Evolutionary conservation across 2,329 filamentous ascomycete genomes (phyloP).

Genomic region (Hypocrella siamensis): DNA sequence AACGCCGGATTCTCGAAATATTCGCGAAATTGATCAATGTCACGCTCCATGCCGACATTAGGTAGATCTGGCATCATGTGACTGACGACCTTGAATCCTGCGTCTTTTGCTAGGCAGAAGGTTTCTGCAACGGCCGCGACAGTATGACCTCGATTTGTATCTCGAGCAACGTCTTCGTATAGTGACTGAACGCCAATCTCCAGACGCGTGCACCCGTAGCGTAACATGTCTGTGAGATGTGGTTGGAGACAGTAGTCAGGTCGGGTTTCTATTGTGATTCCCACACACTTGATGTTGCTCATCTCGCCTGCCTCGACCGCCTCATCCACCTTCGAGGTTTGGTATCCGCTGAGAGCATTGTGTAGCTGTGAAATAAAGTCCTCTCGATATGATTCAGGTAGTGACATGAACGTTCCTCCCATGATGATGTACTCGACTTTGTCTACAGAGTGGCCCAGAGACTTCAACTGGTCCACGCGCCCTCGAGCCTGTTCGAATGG

Average conservation of each 20-base stretch:
- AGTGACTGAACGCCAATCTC: constrained; percentile 93
- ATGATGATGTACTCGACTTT: constrained; percentile 99
- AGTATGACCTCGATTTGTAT: constrained; percentile 93
- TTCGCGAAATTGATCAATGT: constrained; percentile 90
- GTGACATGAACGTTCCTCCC: constrained; percentile 98
- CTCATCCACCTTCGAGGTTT: constrained; percentile 87
- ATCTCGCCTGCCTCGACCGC: constrained; percentile 88
- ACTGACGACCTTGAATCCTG: constrained; percentile 95
- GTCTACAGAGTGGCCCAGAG: constrained; percentile 89
- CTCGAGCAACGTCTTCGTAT: constrained; percentile 95
- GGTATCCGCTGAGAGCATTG: constrained; percentile 92
- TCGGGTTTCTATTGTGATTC: constrained; percentile 94
- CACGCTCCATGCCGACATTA: constrained; percentile 96
- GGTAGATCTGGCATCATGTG: constrained; percentile 99
- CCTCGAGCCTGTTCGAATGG: constrained; percentile 95
- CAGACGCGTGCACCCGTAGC: constrained; percentile 91
- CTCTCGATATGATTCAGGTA: constrained; percentile 77
- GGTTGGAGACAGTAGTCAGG: constrained; percentile 94
- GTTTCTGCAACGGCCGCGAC: constrained; percentile 92
- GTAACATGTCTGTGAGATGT: constrained; percentile 89
- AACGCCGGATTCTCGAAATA: constrained; percentile 97
- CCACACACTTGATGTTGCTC: constrained; percentile 95
- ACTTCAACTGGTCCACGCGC: constrained; percentile 90
- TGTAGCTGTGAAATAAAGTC: constrained; percentile 91
- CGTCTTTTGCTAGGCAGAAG: constrained; percentile 93